Evolutionary conservation across 371 early-diverging fungal genomes (phyloP).

Genomic region (Mortierella sp.): DNA sequence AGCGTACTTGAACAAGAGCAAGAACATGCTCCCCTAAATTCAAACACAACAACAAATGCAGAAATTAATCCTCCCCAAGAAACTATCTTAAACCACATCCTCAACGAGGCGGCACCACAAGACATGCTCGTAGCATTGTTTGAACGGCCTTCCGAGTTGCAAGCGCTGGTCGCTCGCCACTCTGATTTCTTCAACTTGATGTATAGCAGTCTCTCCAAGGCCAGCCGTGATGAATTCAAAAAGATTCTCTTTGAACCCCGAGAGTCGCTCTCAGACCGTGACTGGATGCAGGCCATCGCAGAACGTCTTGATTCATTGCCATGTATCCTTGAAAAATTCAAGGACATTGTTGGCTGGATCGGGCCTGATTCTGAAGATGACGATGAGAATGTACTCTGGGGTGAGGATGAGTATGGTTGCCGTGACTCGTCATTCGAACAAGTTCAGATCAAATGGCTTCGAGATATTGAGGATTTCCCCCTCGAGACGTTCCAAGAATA

Average conservation of each 20-base stretch:
- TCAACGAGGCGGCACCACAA: constrained; percentile 24
- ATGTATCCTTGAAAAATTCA: constrained; percentile 47
- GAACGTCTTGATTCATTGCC: constrained; percentile 11
- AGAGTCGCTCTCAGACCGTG: constrained; percentile 23
- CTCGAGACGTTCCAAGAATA: constrained; percentile 54
- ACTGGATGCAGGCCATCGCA: constrained; percentile 42
- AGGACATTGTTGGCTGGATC: constrained; percentile 51
- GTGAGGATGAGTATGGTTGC: constrained; percentile 45
- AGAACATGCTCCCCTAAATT: neutral
- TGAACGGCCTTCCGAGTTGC: constrained; percentile 39
- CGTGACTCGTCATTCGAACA: constrained; percentile 57
- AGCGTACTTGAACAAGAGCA: neutral
- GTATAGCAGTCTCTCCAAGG: constrained; percentile 26
- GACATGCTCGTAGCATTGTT: constrained; percentile 50
- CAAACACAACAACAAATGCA: constrained; percentile 3
- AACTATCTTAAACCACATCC: constrained; percentile 19
- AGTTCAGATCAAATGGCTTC: constrained; percentile 61
- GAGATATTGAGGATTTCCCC: constrained; percentile 55
- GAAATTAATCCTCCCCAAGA: constrained; percentile 28
- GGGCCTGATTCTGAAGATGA: constrained; percentile 29
- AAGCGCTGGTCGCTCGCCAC: constrained; percentile 50
- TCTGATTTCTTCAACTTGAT: constrained; percentile 46
- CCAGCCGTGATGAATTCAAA: constrained; percentile 19
- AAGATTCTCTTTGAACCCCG: constrained; percentile 27
- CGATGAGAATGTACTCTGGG: constrained; percentile 24